Conservation (phyloP, 306 rosid genomes). For the Abrus pulchellus region DNA sequence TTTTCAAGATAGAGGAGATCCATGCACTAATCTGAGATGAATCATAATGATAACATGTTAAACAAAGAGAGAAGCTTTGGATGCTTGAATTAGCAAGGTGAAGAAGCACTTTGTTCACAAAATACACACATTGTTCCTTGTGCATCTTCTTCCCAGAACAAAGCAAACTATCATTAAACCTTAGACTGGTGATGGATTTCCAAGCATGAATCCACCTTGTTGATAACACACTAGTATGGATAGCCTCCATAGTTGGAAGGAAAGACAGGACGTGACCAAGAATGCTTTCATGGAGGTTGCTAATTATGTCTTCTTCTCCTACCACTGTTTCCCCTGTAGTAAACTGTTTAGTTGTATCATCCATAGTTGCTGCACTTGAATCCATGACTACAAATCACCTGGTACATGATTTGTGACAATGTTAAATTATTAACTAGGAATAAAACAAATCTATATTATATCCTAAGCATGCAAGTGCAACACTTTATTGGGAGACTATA, state of each 20-base stretch:
- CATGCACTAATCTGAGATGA: constrained; percentile 42
- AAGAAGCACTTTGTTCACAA: constrained; percentile 42
- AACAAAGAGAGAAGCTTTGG: constrained; percentile 47
- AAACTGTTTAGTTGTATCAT: background rate
- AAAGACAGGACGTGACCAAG: constrained; percentile 44
- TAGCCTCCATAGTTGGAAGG: constrained; percentile 43
- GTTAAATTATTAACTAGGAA: background rate
- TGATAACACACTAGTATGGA: constrained; percentile 42
- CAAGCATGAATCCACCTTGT: constrained; percentile 44
- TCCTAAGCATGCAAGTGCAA: background rate
- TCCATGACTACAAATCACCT: constrained; percentile 36
- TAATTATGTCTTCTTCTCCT: constrained; percentile 35
- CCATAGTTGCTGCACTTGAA: constrained; percentile 11
- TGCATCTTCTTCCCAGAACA: constrained; percentile 41
- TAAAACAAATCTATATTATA: background rate
- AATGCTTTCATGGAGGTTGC: constrained; percentile 43
- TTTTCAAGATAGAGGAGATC: constrained; percentile 47
- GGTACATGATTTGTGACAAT: background rate
- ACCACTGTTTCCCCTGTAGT: background rate
- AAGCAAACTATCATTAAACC: constrained; percentile 33
- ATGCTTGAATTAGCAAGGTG: constrained; percentile 43
- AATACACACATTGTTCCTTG: constrained; percentile 41
- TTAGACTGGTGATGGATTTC: constrained; percentile 27
- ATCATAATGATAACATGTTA: constrained; percentile 42
- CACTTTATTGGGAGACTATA: background rate